phyloP scores from a whole-genome alignment of 306 rosid genomes.

The Styphnolobium japonicum region DNA sequence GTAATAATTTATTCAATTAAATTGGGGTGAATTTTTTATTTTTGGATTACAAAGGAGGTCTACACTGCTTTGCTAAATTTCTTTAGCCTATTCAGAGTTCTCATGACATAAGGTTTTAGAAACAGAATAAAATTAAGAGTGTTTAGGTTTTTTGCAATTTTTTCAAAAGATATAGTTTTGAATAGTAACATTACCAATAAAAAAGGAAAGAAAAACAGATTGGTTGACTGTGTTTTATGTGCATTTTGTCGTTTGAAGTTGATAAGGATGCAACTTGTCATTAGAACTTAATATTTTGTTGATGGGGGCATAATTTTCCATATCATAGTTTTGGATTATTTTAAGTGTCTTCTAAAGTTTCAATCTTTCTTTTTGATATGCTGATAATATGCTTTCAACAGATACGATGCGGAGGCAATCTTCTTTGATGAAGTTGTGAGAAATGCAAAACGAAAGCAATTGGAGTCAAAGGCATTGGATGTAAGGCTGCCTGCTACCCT shows the following conservation, averaged over 20 bases:
- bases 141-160: neutral
- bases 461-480: slow-evolving; percentile 61
- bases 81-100: slow-evolving; percentile 2
- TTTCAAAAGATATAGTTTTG: slow-evolving; percentile 15
- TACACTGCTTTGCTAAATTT: slow-evolving; percentile 2
- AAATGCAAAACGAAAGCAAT: slow-evolving; percentile 62
- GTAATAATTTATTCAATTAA: slow-evolving; percentile 3
- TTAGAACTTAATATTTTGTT: neutral
- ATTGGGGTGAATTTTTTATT: slow-evolving; percentile 2
- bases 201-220: neutral
- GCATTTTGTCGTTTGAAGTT: slow-evolving; percentile 12
- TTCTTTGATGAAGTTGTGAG: slow-evolving; percentile 83
- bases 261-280: neutral
- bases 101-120: neutral
- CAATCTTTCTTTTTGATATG: neutral
- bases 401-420: slow-evolving; percentile 72
- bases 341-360: neutral
- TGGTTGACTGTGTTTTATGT: neutral
- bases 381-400: slow-evolving; percentile 34
- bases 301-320: neutral
- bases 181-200: neutral
- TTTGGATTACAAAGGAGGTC: neutral
- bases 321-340: slow-evolving; percentile 14
- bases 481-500: slow-evolving; percentile 44
- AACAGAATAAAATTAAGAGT: neutral